phyloP scores from a whole-genome alignment of 2,329 filamentous ascomycete genomes.

The Fusarium sp. region DNA sequence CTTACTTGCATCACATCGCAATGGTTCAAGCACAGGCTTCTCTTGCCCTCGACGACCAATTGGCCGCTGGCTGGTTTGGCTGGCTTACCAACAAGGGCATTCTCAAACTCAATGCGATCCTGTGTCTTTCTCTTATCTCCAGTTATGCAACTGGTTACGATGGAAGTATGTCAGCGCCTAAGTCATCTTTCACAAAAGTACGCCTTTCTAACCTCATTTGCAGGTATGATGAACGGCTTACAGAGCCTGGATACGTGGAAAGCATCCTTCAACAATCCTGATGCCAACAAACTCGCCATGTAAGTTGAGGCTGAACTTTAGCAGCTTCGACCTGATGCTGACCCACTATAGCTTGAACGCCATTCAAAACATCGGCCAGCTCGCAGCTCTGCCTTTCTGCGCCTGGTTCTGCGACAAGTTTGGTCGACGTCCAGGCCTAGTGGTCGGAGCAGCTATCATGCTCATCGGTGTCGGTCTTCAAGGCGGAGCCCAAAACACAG shows the following conservation, averaged over 20 bases:
- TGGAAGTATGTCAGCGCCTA: constrained; percentile 4
- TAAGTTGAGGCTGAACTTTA: neutral
- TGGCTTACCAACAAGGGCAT: constrained; percentile 23
- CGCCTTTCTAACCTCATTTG: rapidly evolving
- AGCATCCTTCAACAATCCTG: constrained; percentile 8
- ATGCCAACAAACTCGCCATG: constrained; percentile 21
- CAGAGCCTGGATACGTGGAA: constrained; percentile 26
- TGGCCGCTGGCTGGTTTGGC: constrained; percentile 24
- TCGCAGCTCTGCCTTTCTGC: constrained; percentile 21
- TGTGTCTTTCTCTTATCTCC: constrained; percentile 22
- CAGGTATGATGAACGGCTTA: constrained; percentile 22
- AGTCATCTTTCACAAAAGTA: too few relatives aligned
- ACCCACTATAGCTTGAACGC: constrained; percentile 1
- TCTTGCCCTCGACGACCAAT: constrained; percentile 24
- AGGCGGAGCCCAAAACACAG: constrained; percentile 12
- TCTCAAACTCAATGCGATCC: constrained; percentile 21
- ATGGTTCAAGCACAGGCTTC: constrained; percentile 28
- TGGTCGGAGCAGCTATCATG: constrained; percentile 16
- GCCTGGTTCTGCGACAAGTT: constrained; percentile 20
- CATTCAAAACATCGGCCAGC: constrained; percentile 23
- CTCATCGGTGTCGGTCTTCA: constrained; percentile 22
- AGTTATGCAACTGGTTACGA: constrained; percentile 26
- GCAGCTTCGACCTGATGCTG: rapidly evolving
- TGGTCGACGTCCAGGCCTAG: constrained; percentile 8
- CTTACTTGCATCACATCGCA: neutral